These are phyloP conservation scores for Orbilia ellipsospora DNA, from an alignment of 2,329 filamentous ascomycete genomes.

Conservation along the genomic window DNA sequence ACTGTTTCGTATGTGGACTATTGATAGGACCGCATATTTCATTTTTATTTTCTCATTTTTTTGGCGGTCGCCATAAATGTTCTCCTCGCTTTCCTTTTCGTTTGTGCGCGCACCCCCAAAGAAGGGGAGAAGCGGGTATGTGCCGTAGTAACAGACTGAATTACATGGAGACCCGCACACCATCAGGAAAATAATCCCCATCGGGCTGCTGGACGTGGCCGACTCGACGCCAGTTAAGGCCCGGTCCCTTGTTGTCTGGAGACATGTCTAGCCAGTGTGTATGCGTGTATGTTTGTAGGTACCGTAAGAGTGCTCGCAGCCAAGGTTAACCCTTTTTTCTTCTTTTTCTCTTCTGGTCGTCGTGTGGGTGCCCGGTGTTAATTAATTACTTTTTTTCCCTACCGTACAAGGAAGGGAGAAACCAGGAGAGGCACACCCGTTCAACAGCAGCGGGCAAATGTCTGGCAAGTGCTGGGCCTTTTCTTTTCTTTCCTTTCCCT, in stretches of 20 bases:
- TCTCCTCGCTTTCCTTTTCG: constrained; percentile 49
- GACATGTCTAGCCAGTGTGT: constrained; percentile 40
- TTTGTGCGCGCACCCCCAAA: constrained; percentile 21
- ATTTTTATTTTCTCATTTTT: not conserved
- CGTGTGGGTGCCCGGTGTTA: constrained; percentile 38
- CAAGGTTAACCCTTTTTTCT: constrained; percentile 41
- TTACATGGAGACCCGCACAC: constrained; percentile 12
- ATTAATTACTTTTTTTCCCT: constrained; percentile 44
- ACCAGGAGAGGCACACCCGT: constrained; percentile 52
- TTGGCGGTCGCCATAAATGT: not conserved
- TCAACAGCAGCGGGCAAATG: constrained; percentile 47
- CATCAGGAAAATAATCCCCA: constrained; percentile 43
- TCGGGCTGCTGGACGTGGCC: constrained; percentile 45
- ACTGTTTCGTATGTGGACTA: constrained; percentile 49
- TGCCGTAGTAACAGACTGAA: constrained; percentile 31
- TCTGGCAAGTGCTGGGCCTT: constrained; percentile 53
- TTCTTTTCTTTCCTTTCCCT: constrained; percentile 10
- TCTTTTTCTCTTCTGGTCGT: not conserved
- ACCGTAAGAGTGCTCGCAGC: constrained; percentile 23
- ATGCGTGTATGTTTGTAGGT: not conserved
- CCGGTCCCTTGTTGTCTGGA: constrained; percentile 52
- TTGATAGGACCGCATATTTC: constrained; percentile 28
- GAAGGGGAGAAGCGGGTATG: constrained; percentile 43
- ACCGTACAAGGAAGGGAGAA: constrained; percentile 43
- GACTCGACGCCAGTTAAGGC: constrained; percentile 48